These are phyloP conservation scores for Eucalyptus cloeziana DNA, from an alignment of 345 rosid genomes.

Conservation along the genomic window DNA sequence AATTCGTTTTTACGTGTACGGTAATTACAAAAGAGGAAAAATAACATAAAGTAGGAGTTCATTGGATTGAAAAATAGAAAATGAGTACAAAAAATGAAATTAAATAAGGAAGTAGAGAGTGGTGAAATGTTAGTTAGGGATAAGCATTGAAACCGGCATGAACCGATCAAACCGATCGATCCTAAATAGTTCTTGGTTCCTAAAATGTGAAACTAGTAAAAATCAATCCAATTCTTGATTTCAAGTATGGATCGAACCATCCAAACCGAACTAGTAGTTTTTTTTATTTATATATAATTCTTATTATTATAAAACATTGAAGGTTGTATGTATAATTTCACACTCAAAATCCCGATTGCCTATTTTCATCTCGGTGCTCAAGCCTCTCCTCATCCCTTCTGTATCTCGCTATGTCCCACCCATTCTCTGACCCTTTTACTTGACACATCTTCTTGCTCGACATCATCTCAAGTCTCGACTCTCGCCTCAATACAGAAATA, in stretches of 20 bases:
- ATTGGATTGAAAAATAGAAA: not conserved
- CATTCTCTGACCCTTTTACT: not conserved
- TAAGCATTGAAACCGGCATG: not conserved
- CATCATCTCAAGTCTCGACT: not conserved
- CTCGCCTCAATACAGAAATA: not conserved
- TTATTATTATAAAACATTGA: no score
- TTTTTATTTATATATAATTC: not conserved
- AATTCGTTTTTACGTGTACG: not conserved
- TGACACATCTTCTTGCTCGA: not conserved
- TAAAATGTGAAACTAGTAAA: not conserved
- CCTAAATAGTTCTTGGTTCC: not conserved
- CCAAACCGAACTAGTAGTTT: accelerated
- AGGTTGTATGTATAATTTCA: not conserved
- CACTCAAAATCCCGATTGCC: not conserved
- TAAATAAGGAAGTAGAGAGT: not conserved
- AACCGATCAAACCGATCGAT: not conserved
- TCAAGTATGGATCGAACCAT: not conserved
- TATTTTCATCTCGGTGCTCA: not conserved
- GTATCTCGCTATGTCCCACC: not conserved
- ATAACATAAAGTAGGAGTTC: not conserved
- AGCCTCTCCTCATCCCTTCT: not conserved
- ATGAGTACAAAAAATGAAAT: not conserved
- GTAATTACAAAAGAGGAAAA: not conserved
- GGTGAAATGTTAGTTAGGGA: not conserved
- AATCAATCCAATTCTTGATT: no score